These are phyloP conservation scores for Albugo laibachii DNA, from an alignment of 352 stramenopile species.

Conservation along the genomic window DNA sequence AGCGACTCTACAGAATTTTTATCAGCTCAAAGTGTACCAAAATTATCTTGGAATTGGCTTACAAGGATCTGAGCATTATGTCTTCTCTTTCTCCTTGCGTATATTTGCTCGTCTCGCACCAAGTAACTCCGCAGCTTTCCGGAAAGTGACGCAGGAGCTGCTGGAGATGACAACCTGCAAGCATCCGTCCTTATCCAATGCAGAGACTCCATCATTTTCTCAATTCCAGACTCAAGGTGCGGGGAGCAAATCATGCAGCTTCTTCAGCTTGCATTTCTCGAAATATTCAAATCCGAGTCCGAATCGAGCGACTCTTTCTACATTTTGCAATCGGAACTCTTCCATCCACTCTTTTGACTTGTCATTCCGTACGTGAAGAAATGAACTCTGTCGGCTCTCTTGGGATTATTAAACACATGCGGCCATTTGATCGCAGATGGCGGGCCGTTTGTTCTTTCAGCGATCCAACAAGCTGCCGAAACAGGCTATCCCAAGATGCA, in stretches of 20 bases:
- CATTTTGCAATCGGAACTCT: slow-evolving; percentile 35
- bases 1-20: slow-evolving; percentile 18
- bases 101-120: slow-evolving; percentile 63
- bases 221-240: slow-evolving; percentile 64
- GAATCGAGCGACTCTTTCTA: slow-evolving; percentile 12
- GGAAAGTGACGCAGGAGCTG: slow-evolving; percentile 54
- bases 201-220: no score
- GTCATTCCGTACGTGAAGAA: slow-evolving; percentile 64
- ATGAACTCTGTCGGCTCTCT: slow-evolving; percentile 30
- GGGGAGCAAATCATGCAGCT: slow-evolving; percentile 60
- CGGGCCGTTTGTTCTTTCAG: slow-evolving; percentile 45
- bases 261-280: slow-evolving; percentile 49
- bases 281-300: slow-evolving; percentile 19
- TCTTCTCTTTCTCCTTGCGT: slow-evolving; percentile 50
- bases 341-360: slow-evolving; percentile 28
- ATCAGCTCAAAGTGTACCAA: slow-evolving; percentile 68
- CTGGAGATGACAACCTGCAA: slow-evolving; percentile 25
- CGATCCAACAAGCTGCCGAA: slow-evolving; percentile 42
- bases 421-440: slow-evolving; percentile 48
- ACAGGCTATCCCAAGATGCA: slow-evolving; percentile 57
- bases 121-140: slow-evolving; percentile 50
- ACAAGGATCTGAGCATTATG: slow-evolving; percentile 28
- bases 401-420: slow-evolving; percentile 60
- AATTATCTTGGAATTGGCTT: slow-evolving; percentile 54
- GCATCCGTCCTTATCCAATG: slow-evolving; percentile 16